These are phyloP conservation scores for Penicillium subrubescens DNA, from an alignment of 495 filamentous ascomycete species.

Conservation along the genomic window DNA sequence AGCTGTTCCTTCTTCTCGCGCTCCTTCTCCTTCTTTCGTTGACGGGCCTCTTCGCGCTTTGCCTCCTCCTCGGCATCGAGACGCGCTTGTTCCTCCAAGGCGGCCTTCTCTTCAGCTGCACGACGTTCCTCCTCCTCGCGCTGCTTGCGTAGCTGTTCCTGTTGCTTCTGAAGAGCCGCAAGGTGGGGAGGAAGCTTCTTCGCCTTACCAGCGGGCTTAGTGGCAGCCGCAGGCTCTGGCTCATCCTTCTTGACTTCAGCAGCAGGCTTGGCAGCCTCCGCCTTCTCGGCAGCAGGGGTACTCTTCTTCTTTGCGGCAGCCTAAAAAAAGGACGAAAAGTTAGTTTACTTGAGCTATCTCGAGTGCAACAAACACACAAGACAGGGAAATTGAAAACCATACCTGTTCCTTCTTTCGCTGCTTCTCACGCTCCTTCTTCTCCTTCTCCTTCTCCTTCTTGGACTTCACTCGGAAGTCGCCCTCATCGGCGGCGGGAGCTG, in stretches of 20 bases:
- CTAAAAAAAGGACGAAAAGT: conserved; percentile 35
- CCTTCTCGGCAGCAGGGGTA: conserved; percentile 38
- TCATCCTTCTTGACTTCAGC: conserved; percentile 45
- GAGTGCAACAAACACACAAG: background rate
- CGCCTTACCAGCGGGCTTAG: conserved; percentile 57
- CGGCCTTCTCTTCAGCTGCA: conserved; percentile 73
- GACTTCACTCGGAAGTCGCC: conserved; percentile 73
- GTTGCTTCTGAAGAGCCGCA: conserved; percentile 84
- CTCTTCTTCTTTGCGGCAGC: conserved; percentile 64
- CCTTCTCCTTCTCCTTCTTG: conserved; percentile 96
- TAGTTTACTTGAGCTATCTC: conserved; percentile 3
- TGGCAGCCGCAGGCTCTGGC: conserved; percentile 50
- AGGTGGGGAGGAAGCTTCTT: conserved; percentile 86
- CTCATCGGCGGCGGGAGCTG: conserved; percentile 55
- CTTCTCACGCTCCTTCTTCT: conserved; percentile 92
- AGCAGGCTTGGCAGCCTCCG: conserved; percentile 38
- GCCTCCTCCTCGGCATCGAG: conserved; percentile 73
- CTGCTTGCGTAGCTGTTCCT: conserved; percentile 73
- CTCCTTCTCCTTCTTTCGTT: conserved; percentile 90
- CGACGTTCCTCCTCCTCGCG: conserved; percentile 75
- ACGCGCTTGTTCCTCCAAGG: conserved; percentile 68
- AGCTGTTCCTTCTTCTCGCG: conserved; percentile 94
- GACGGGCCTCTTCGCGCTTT: conserved; percentile 71
- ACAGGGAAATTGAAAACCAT: conserved; percentile 15
- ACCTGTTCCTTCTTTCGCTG: conserved; percentile 91